These are phyloP conservation scores for Ustulina deusta DNA, from an alignment of 2,329 filamentous ascomycete species.

Conservation along the genomic window DNA sequence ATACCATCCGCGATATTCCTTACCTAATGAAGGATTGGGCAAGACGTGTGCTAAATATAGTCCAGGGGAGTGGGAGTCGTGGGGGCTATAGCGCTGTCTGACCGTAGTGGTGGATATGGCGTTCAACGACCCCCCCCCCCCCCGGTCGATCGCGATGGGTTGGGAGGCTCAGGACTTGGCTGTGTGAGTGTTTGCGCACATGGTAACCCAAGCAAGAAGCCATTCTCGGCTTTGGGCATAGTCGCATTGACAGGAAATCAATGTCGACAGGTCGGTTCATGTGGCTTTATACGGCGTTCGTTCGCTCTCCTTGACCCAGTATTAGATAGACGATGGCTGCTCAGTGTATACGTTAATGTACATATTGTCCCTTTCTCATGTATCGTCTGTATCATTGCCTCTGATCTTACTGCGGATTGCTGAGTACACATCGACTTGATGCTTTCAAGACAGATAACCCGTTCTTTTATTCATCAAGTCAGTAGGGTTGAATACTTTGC, in stretches of 20 bases:
- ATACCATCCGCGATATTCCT: conserved; percentile 90
- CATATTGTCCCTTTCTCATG: conserved; percentile 23
- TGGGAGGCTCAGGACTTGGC: background rate
- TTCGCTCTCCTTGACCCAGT: conserved; percentile 4
- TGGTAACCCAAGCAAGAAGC: conserved; percentile 9
- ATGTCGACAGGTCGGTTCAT: conserved; percentile 16
- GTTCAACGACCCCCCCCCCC: background rate
- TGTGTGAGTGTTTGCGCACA: conserved; percentile 4
- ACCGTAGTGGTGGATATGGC: conserved; percentile 15
- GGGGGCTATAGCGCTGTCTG: conserved; percentile 95
- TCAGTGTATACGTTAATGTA: conserved; percentile 33
- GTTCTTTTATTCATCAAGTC: background rate
- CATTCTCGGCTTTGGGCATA: background rate
- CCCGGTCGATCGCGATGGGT: background rate
- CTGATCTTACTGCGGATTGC: background rate
- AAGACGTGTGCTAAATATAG: conserved; percentile 80
- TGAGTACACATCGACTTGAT: background rate
- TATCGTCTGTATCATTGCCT: conserved; percentile 13
- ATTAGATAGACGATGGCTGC: conserved; percentile 22
- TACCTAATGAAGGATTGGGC: conserved; percentile 93
- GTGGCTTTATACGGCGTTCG: conserved; percentile 17
- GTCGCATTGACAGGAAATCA: conserved; percentile 17
- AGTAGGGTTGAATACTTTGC: background rate
- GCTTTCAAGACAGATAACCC: background rate
- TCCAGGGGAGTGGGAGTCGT: conserved; percentile 85